phyloP scores from a whole-genome alignment of 805 yeast genomes.

The Yueomyces sinensis region DNA sequence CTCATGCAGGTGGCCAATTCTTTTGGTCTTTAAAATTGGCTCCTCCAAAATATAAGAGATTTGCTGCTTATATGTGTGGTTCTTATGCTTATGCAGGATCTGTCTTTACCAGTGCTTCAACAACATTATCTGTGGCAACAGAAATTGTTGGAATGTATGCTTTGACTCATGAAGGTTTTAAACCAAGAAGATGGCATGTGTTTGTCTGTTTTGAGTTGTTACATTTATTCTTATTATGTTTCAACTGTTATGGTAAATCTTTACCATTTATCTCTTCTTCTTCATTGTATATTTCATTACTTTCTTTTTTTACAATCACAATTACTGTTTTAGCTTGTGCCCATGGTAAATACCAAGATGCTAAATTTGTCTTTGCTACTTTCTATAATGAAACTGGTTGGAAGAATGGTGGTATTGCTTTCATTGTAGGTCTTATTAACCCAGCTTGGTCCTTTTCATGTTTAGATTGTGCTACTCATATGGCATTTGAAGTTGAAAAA shows the following conservation, averaged over 20 bases:
- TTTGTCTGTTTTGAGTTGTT: constrained; percentile 39
- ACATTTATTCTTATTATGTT: constrained; percentile 33
- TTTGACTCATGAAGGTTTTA: constrained; percentile 21
- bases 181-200: constrained; percentile 41
- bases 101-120: constrained; percentile 51
- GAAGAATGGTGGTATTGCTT: constrained; percentile 45
- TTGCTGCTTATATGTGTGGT: constrained; percentile 48
- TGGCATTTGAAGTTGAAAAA: constrained; percentile 53
- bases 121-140: constrained; percentile 43
- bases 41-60: constrained; percentile 29
- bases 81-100: constrained; percentile 55
- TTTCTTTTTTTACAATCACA: constrained; percentile 43
- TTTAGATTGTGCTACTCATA: constrained; percentile 58
- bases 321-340: constrained; percentile 44
- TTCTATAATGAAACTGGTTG: constrained; percentile 53
- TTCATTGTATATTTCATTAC: constrained; percentile 41
- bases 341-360: constrained; percentile 39
- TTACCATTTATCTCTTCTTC: constrained; percentile 38
- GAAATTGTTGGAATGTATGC: constrained; percentile 40
- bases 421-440: constrained; percentile 52
- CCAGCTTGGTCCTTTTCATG: constrained; percentile 65
- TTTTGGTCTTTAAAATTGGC: constrained; percentile 48
- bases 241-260: constrained; percentile 42
- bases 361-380: constrained; percentile 45
- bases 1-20: constrained; percentile 54